These are phyloP conservation scores for Myxozyma geophila DNA, from an alignment of 805 yeast genomes.

Conservation along the genomic window DNA sequence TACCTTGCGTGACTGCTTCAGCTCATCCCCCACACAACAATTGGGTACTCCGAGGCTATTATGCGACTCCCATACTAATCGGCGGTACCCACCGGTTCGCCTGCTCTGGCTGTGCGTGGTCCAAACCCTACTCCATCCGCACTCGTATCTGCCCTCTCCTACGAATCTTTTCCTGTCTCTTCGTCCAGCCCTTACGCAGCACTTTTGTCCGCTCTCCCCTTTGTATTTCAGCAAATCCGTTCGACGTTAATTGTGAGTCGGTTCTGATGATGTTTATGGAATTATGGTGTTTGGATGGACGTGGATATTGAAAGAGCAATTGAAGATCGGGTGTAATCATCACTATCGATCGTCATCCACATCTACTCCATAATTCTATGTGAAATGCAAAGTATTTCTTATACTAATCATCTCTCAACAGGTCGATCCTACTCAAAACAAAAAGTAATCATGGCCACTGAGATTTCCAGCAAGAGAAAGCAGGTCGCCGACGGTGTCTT, in stretches of 20 bases:
- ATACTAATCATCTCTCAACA: background rate
- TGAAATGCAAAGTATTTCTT: background rate
- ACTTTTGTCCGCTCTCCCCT: too few relatives aligned
- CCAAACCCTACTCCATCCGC: too few relatives aligned
- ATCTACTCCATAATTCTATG: background rate
- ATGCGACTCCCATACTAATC: too few relatives aligned
- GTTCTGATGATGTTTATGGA: background rate
- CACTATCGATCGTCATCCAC: background rate
- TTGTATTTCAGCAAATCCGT: too few relatives aligned
- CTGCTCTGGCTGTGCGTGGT: too few relatives aligned
- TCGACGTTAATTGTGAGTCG: conserved; percentile 1
- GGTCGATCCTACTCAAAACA: background rate
- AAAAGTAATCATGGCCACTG: conserved; percentile 40
- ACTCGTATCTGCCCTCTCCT: too few relatives aligned
- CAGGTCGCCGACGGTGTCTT: conserved; percentile 99
- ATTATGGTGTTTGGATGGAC: background rate
- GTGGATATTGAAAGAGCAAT: background rate
- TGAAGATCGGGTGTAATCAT: background rate
- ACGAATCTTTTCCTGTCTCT: too few relatives aligned
- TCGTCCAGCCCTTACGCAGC: too few relatives aligned
- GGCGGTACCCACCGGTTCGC: too few relatives aligned
- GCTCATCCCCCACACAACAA: too few relatives aligned
- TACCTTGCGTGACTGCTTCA: too few relatives aligned
- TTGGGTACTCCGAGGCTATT: too few relatives aligned
- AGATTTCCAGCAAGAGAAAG: conserved; percentile 97